Base-by-base conservation (phyloP, 23 red algal genomes). In the Cyanidiococcus yangmingshanensis region DNA sequence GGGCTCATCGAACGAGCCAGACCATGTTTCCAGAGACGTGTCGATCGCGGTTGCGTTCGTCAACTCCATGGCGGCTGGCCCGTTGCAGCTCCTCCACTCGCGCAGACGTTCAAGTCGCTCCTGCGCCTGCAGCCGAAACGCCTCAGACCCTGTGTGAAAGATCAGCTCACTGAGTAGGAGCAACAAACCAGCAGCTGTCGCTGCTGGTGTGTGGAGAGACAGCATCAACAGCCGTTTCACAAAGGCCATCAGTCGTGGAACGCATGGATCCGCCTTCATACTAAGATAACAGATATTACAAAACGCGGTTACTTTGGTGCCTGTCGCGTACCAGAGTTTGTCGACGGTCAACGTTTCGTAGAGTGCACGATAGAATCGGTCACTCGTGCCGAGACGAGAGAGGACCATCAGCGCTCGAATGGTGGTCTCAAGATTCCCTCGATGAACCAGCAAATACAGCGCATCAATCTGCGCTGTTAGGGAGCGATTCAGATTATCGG, bases 141-240 rank as follows among this genome's bases (percentile, higher is more conserved):
- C n/a, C 32, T 25, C 63, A 12, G 15, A 29, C 27, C 32, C 63
- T 25, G 63, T 3, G 1, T 51, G 35, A 27, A 67, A 59, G 31
- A 86, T 40, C 38, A 76, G 54, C 50, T 95, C 80, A 27, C 77
- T 90, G 59, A 90, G 74, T 0, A 90, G 39, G 58, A 96, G 41
- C 38, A 90, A 74, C 29, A 79, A 74, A 31, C 82, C 92, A 16
- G 68, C 86, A 21, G 92, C 83, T 39, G 89, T 82, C 41, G 50
- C 38, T 17, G 92, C 15, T 57, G 83, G 76, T 17, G 76, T 80
- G 39, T 85, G 80, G 38, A 87, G 50, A 39, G 82, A 76, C 1
- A 84, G 71, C 27, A 85, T 83, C 51, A 96, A 79, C 40, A 96
- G 41, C 2, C 92, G 82, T 76, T 96, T 96, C 41, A 78, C 71